Evolutionary conservation across 768 basidiomycete genomes (phyloP).

Genomic region (Podaxis rugospora): DNA sequence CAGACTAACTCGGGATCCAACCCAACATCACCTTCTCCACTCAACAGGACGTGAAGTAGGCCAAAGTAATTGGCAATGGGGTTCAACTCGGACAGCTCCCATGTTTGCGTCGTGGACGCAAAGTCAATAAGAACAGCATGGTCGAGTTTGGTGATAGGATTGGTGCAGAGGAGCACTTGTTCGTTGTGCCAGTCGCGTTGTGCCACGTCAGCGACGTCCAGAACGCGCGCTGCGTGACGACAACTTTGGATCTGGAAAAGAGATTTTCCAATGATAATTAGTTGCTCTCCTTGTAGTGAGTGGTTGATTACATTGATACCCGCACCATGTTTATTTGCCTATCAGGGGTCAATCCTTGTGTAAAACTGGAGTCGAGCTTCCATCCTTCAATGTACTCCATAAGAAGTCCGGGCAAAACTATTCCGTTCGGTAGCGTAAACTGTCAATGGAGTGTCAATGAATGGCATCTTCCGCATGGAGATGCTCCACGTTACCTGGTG

Average conservation of each 20-base stretch:
- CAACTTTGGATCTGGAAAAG: slow-evolving; percentile 17
- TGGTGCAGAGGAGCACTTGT: slow-evolving; percentile 14
- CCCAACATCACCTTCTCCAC: neutral
- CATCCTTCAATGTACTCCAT: slow-evolving; percentile 18
- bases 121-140: slow-evolving; percentile 17
- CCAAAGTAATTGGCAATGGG: slow-evolving; percentile 12
- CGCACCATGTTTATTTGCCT: slow-evolving; percentile 17
- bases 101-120: slow-evolving; percentile 13
- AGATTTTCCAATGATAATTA: neutral
- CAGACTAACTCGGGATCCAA: neutral
- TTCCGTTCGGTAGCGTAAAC: slow-evolving; percentile 16
- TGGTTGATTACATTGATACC: neutral
- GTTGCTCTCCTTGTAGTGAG: neutral
- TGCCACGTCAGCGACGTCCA: slow-evolving; percentile 19
- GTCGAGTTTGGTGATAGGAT: slow-evolving; percentile 11
- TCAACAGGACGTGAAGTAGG: neutral
- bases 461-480: neutral
- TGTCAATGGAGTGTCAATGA: neutral
- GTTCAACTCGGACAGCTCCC: slow-evolving; percentile 7
- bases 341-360: slow-evolving; percentile 9
- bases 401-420: slow-evolving; percentile 14
- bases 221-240: slow-evolving; percentile 19
- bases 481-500: slow-evolving; percentile 16
- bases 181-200: slow-evolving; percentile 22
- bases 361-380: slow-evolving; percentile 11